Evolutionary conservation across 371 early-diverging fungal genomes (phyloP).

Genomic region (Mucor indicus): DNA sequence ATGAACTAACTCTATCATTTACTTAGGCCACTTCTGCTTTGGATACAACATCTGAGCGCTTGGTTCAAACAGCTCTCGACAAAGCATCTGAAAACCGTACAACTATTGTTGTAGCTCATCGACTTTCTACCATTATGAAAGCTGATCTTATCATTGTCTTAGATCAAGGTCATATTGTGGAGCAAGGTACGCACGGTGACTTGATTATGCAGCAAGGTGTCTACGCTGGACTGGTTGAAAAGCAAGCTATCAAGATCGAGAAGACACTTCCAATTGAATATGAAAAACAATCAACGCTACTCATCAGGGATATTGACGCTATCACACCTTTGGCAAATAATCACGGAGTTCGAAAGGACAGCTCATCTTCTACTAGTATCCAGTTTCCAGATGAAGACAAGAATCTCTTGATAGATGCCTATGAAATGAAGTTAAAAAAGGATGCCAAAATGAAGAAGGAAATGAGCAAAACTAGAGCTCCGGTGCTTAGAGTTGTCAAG

Average conservation of each 20-base stretch:
- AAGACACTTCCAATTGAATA: too few species aligned
- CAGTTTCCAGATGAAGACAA: too few species aligned
- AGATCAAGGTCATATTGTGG: constrained; percentile 62
- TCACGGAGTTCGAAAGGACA: too few species aligned
- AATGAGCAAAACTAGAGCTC: background rate
- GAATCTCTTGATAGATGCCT: too few species aligned
- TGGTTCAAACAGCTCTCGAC: constrained; percentile 75
- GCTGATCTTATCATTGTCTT: constrained; percentile 78
- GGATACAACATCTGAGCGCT: constrained; percentile 75
- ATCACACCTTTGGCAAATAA: too few species aligned
- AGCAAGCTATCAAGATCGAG: constrained; percentile 24
- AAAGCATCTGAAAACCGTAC: constrained; percentile 67
- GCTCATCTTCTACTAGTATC: too few species aligned
- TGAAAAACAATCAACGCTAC: too few species aligned
- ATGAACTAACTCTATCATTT: constrained; percentile 13
- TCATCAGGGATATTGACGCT: too few species aligned
- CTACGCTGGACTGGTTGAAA: constrained; percentile 46
- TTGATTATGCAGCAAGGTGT: constrained; percentile 34
- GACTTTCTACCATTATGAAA: constrained; percentile 68
- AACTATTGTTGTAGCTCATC: constrained; percentile 87
- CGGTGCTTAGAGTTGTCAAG: constrained; percentile 19
- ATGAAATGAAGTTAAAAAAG: too few species aligned
- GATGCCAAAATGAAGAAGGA: too few species aligned
- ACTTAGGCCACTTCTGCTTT: constrained; percentile 72
- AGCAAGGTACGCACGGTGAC: constrained; percentile 62